Conservation (phyloP, 257 asterid species). For the Solanum piurae region DNA sequence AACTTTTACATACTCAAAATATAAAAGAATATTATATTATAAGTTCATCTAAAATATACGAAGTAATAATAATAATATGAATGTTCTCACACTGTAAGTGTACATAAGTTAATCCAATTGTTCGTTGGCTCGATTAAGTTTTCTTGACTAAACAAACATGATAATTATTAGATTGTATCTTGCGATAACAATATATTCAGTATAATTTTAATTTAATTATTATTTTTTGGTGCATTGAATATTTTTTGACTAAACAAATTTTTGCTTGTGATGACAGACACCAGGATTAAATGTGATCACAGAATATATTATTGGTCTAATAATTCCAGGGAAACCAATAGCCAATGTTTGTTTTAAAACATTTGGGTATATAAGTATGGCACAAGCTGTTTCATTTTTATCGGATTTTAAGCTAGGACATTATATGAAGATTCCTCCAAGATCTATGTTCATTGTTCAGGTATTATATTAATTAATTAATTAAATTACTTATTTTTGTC, state of each 20-base stretch:
- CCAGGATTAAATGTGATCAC: conserved; percentile 61
- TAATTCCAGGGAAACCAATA: conserved; percentile 67
- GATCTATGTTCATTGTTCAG: conserved; percentile 75
- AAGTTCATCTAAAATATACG: neutral
- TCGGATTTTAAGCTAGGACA: conserved; percentile 67
- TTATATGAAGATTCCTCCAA: conserved; percentile 90
- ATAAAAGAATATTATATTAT: neutral
- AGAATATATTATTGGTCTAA: conserved; percentile 54
- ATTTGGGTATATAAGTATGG: conserved; percentile 76
- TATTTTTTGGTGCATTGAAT: neutral
- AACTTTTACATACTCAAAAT: neutral
- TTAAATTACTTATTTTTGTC: neutral
- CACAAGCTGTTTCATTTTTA: conserved; percentile 48
- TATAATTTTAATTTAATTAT: neutral
- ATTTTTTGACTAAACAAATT: neutral
- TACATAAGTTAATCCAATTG: neutral
- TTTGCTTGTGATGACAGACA: neutral
- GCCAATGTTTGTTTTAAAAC: conserved; percentile 80
- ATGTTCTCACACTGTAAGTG: neutral
- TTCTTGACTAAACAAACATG: neutral
- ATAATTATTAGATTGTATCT: neutral
- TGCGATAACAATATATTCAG: neutral
- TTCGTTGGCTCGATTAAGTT: neutral
- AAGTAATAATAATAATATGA: neutral
- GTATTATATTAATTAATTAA: conserved; percentile 1